Evolutionary conservation across 208 protist species (phyloP), one percentile per base, ranked within the genome.

Genomic region (Sergeia podlipaevii): DNA sequence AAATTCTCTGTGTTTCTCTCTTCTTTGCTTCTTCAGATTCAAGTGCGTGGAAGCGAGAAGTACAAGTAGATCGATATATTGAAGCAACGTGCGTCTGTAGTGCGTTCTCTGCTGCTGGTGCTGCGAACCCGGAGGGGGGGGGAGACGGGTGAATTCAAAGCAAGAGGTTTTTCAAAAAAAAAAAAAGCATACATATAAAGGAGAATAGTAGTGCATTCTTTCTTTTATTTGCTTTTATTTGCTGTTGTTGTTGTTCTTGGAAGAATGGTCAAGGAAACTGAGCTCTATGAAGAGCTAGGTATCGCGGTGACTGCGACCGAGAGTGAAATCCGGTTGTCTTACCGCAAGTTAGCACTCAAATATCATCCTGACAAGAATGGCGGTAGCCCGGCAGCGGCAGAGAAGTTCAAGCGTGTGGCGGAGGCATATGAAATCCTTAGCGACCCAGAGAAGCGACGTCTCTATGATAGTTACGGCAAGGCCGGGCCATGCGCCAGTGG

Each of bases 361-460:
- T 95, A 90, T 58, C 90, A 96, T 57, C 90, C 90, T 15, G 90
- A 96, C 63, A 95, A 93, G 65, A 88, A 90, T 49, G 85, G 76
- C 67, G 78, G 63, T 36, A 85, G 91, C 42, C 63, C 65, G 21
- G 67, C 74, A 23, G 68, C 81, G 18, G 69, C 70, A 13, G 74
- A 91, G 39, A 89, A 88, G 52, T 92, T 92, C 44, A 79, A 87
- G 48, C 69, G 80, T 50, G 85, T 98, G 26, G 82, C 75, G 15
- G 68, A 91, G 32, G 97, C 97, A 10, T 99, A 99, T 70, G 95
- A 99, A 38, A 73, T 99, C 2, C 71, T 99, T 2, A 74, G 54
- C 30, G 95, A 99, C 41, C 37, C 43, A 11, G 62, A 95, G 24
- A 96, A 97, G 60, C 77, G 94, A 26, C 50, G 76, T 47, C 60